Evolutionary conservation across 768 basidiomycete species (phyloP).

Genomic region (Rhizopogon salebrosus): DNA sequence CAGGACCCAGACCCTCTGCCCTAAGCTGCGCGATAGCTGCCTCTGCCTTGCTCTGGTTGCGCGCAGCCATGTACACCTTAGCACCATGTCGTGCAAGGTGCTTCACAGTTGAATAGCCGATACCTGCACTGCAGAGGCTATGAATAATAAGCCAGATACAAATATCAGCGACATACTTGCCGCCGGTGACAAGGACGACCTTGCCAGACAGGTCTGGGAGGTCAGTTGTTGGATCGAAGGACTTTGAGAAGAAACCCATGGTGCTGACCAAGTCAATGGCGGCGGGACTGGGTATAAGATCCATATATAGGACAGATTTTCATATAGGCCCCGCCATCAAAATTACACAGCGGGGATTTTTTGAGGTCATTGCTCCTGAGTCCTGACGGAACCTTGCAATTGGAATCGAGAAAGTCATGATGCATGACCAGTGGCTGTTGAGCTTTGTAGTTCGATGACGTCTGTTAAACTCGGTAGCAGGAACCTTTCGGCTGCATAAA

Average conservation of each 20-base stretch:
- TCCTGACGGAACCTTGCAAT: too few species aligned
- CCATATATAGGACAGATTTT: too few species aligned
- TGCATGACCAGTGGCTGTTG: too few species aligned
- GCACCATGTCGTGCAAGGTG: constrained; percentile 50
- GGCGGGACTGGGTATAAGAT: too few species aligned
- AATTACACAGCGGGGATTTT: too few species aligned
- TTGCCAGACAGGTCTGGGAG: constrained; percentile 43
- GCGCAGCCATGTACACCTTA: constrained; percentile 55
- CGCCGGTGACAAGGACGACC: constrained; percentile 54
- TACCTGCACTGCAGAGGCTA: constrained; percentile 31
- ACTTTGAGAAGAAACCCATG: constrained; percentile 19
- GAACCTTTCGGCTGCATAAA: too few species aligned
- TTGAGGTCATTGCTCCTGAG: too few species aligned
- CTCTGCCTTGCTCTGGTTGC: constrained; percentile 39
- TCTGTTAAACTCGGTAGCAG: too few species aligned
- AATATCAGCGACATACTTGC: constrained; percentile 34
- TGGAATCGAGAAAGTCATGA: too few species aligned
- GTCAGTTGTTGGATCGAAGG: constrained; percentile 34
- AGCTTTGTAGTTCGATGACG: too few species aligned
- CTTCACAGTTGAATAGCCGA: constrained; percentile 47
- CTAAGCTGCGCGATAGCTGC: constrained; percentile 44
- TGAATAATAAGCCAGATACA: background rate
- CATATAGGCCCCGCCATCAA: too few species aligned
- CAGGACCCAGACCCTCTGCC: constrained; percentile 36
- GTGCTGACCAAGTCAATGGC: too few species aligned